phyloP scores from a whole-genome alignment of 2,329 filamentous ascomycete species.

The Penicillium sp. region DNA sequence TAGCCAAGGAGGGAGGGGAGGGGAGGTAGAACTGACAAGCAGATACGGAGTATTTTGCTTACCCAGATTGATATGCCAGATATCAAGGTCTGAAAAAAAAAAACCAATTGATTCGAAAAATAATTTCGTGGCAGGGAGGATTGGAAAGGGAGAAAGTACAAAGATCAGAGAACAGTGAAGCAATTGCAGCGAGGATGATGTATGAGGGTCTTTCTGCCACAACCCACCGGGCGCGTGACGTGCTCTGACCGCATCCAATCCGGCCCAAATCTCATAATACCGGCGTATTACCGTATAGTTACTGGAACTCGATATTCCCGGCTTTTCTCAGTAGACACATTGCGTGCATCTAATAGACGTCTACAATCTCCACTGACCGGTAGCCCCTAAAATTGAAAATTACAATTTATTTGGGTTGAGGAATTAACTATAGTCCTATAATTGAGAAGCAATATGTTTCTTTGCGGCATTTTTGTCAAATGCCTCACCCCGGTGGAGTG shows the following conservation, averaged over 20 bases:
- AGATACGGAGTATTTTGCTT: constrained; percentile 18
- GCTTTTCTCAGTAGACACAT: background rate
- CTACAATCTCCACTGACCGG: background rate
- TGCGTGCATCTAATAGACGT: background rate
- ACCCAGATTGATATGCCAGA: constrained; percentile 17
- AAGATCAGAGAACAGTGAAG: constrained; percentile 12
- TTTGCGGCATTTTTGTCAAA: constrained; percentile 18
- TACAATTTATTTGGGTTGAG: background rate
- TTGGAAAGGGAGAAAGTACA: constrained; percentile 3
- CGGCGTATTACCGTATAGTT: constrained; percentile 24
- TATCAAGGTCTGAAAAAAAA: constrained; percentile 1
- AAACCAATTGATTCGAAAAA: constrained; percentile 12
- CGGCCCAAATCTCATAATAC: constrained; percentile 5
- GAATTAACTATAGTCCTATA: background rate
- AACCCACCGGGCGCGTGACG: constrained; percentile 38
- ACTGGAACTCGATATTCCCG: constrained; percentile 4
- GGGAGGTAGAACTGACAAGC: constrained; percentile 15
- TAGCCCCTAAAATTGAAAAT: background rate
- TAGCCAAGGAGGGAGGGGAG: constrained; percentile 1
- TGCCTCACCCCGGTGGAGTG: constrained; percentile 16
- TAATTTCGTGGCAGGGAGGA: constrained; percentile 2
- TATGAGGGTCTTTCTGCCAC: constrained; percentile 35
- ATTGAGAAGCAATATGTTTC: background rate
- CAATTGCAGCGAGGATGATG: constrained; percentile 29
- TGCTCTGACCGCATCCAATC: constrained; percentile 29